Evolutionary conservation across 768 basidiomycete species (phyloP), one percentile per base, ranked within the genome.

Genomic region (Rhodotorula babjevae): DNA sequence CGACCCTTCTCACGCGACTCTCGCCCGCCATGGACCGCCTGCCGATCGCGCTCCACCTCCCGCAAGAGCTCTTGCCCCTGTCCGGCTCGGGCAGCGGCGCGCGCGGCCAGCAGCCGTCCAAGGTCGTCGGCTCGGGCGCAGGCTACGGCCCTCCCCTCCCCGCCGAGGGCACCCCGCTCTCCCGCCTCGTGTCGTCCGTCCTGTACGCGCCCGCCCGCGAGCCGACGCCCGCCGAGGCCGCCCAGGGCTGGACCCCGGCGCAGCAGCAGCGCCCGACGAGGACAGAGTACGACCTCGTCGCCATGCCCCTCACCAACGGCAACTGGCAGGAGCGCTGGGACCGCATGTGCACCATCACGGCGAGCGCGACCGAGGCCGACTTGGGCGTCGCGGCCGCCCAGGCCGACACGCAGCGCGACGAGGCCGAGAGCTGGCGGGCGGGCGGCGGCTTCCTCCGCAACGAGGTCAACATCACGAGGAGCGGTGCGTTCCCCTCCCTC

Each of bases 321-420:
- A 86, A 85, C 59, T 99, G 96, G 96, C 87, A 86, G 77, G 84
- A 86, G 73, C 84, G 96, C 67, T 99, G 96, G 95, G 85, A 86
- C 75, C 83, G 87, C 65, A 92, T 98, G 87, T 99, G 96, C 81
- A 75, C 67, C 21, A 67, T 71, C 40, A 72, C 68, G 16, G 56
- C 73, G 81, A 90, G 68, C 84, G 74, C 66, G 40, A 73, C 73
- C 7, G 72, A 76, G 53, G 74, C 87, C 3, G 81, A 84, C 23
- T 82, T 83, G n/a, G 79, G 78, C 50, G 68, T 75, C 2, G 76
- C 80, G 60, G 75, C 81, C 67, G 71, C 40, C 77, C 75, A 80
- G 75, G 82, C 76, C 64, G 80, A 76, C 61, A 63, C 76, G 55
- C 77, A 78, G 78, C 79, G 82, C 74, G 81, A 83, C 61, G 81